Evolutionary conservation across 768 basidiomycete genomes (phyloP).

Genomic region (Leccinum pellstonianum): DNA sequence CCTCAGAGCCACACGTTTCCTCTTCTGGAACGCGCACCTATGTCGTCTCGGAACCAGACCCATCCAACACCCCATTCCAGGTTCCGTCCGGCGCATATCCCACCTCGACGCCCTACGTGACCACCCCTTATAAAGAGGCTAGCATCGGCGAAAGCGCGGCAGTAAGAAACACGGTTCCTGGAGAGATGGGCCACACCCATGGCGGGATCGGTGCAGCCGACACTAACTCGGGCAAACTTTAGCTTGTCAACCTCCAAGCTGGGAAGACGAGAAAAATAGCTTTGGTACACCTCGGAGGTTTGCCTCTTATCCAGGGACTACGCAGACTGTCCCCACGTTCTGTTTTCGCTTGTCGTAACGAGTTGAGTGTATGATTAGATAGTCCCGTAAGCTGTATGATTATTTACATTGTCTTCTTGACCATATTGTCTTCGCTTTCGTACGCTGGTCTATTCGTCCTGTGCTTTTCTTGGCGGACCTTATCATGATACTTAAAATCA

Average conservation of each 20-base stretch:
- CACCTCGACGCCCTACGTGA: constrained; percentile 46
- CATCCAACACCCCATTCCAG: constrained; percentile 55
- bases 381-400: background rate
- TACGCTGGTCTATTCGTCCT: background rate
- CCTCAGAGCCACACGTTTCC: constrained; percentile 46
- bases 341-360: constrained; percentile 10
- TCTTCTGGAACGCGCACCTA: constrained; percentile 57
- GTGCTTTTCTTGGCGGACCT: background rate
- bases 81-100: constrained; percentile 74
- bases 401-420: constrained; percentile 11
- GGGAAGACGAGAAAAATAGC: constrained; percentile 48
- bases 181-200: constrained; percentile 42
- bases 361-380: constrained; percentile 27
- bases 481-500: background rate
- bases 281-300: constrained; percentile 2
- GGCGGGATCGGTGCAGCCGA: constrained; percentile 41
- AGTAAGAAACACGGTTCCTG: constrained; percentile 44
- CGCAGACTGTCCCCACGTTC: background rate
- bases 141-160: constrained; percentile 51
- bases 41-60: constrained; percentile 73
- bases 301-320: background rate
- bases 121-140: constrained; percentile 40
- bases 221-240: constrained; percentile 40
- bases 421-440: background rate
- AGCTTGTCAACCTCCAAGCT: constrained; percentile 42